Percentiles rank a stretch among this genome's conserved stretches.
phyloP scores from a whole-genome alignment of 306 rosid species.

The Vigna mungo region DNA sequence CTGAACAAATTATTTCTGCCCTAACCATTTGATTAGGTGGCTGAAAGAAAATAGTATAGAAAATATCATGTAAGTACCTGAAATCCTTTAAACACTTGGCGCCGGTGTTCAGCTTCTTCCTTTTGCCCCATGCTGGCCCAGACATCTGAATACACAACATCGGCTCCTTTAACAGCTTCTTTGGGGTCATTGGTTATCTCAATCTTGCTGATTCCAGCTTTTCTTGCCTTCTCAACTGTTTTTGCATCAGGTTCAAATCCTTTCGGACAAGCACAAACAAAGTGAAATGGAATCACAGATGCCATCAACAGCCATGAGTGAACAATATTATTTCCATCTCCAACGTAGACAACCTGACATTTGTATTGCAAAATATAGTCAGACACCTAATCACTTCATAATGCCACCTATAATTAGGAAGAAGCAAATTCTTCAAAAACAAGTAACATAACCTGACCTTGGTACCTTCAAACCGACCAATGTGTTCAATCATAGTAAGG shows the following conservation, averaged over 20 bases:
- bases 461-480: constrained; percentile 87
- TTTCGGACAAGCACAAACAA: constrained; percentile 88
- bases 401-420: constrained; percentile 31
- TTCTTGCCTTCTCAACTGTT: constrained; percentile 82
- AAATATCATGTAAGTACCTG: constrained; percentile 63
- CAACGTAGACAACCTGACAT: constrained; percentile 91
- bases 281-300: constrained; percentile 88
- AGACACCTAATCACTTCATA: constrained; percentile 36
- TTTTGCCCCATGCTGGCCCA: constrained; percentile 99
- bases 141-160: constrained; percentile 81
- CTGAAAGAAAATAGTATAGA: not conserved
- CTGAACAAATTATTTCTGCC: not conserved
- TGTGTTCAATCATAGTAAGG: constrained; percentile 85
- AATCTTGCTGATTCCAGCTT: constrained; percentile 92
- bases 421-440: constrained; percentile 33
- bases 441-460: constrained; percentile 68
- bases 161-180: constrained; percentile 95
- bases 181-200: constrained; percentile 87
- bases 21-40: constrained; percentile 8
- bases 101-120: constrained; percentile 91
- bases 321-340: constrained; percentile 97
- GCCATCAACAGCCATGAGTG: constrained; percentile 98
- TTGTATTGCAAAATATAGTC: constrained; percentile 22
- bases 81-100: constrained; percentile 78
- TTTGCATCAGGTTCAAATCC: constrained; percentile 90